A percentile compares a stretch with the other conserved stretches of the same genome.
phyloP scores from a whole-genome alignment of 2,329 filamentous ascomycete genomes.

The Kalmusia sp. region DNA sequence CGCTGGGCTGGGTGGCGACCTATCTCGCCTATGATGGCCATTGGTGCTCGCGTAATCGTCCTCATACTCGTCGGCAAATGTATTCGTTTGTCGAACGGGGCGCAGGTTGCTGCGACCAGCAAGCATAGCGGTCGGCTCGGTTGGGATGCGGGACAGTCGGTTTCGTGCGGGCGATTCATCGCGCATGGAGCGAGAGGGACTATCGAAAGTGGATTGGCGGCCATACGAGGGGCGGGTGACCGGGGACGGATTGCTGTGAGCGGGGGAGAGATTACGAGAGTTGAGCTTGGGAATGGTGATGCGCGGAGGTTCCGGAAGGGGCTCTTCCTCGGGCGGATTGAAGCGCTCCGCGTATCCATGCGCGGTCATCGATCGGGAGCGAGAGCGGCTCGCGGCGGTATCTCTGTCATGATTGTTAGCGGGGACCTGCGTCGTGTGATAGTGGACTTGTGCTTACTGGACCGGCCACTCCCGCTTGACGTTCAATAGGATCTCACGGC shows the following conservation, averaged over 20 bases:
- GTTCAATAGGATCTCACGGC: conserved; percentile 79
- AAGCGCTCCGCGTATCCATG: conserved; percentile 68
- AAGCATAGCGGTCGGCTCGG: conserved; percentile 60
- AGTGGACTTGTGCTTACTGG: conserved; percentile 54
- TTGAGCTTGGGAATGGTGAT: conserved; percentile 51
- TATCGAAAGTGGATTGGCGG: conserved; percentile 66
- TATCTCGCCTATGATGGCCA: conserved; percentile 46
- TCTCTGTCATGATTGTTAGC: conserved; percentile 35
- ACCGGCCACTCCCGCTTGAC: conserved; percentile 74
- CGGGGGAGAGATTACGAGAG: conserved; percentile 52
- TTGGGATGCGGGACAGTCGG: conserved; percentile 60
- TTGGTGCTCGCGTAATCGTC: conserved; percentile 39
- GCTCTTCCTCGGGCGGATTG: conserved; percentile 64
- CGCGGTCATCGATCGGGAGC: conserved; percentile 69
- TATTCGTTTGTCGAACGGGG: conserved; percentile 43
- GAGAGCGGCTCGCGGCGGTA: conserved; percentile 48
- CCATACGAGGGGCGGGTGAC: conserved; percentile 56
- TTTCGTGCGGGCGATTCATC: conserved; percentile 58
- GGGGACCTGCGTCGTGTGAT: neutral
- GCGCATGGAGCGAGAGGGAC: conserved; percentile 59
- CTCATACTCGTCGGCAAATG: conserved; percentile 46
- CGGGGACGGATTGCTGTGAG: conserved; percentile 36
- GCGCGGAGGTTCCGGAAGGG: conserved; percentile 58
- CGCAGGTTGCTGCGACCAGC: conserved; percentile 57
- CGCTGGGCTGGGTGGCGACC: conserved; percentile 61